A percentile compares a stretch with the other conserved stretches of the same genome.
Conservation (phyloP, 2,329 filamentous ascomycete species). For the Beauveria sp. region DNA sequence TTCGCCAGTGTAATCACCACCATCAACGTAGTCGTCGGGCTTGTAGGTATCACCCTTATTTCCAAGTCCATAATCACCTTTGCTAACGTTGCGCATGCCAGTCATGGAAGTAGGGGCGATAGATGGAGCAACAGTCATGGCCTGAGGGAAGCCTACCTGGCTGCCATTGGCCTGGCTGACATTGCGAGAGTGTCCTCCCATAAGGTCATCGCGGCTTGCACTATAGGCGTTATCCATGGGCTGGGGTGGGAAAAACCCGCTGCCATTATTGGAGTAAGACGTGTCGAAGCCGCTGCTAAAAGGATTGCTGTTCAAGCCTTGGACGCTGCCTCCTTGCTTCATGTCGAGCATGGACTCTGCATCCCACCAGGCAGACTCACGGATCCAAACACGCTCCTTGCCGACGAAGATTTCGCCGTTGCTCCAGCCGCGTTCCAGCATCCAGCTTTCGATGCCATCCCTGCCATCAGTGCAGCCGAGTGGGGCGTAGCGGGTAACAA, state of each 20-base stretch:
- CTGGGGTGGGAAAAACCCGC: constrained; percentile 63
- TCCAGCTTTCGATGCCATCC: constrained; percentile 90
- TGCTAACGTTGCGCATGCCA: constrained; percentile 46
- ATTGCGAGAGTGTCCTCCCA: constrained; percentile 46
- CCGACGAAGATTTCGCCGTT: constrained; percentile 94
- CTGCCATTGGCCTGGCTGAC: constrained; percentile 48
- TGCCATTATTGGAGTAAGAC: constrained; percentile 59
- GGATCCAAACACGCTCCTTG: constrained; percentile 89
- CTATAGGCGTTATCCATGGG: constrained; percentile 54
- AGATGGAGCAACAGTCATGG: constrained; percentile 41
- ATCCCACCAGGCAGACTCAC: constrained; percentile 94
- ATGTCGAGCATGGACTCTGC: constrained; percentile 92
- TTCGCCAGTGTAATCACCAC: constrained; percentile 59
- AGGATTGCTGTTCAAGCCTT: constrained; percentile 37
- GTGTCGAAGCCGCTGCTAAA: constrained; percentile 50
- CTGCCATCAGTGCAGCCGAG: constrained; percentile 84
- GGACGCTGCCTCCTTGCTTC: constrained; percentile 52
- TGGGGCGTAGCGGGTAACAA: constrained; percentile 70
- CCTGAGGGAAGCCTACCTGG: constrained; percentile 39
- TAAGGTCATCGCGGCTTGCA: constrained; percentile 64
- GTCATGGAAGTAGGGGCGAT: constrained; percentile 49
- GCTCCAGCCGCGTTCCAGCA: constrained; percentile 92
- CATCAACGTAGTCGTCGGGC: constrained; percentile 66
- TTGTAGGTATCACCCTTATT: constrained; percentile 73
- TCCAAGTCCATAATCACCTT: constrained; percentile 85